These are phyloP conservation scores for Fabrea salina DNA, from an alignment of 169 alveolate species.

Conservation along the genomic window DNA sequence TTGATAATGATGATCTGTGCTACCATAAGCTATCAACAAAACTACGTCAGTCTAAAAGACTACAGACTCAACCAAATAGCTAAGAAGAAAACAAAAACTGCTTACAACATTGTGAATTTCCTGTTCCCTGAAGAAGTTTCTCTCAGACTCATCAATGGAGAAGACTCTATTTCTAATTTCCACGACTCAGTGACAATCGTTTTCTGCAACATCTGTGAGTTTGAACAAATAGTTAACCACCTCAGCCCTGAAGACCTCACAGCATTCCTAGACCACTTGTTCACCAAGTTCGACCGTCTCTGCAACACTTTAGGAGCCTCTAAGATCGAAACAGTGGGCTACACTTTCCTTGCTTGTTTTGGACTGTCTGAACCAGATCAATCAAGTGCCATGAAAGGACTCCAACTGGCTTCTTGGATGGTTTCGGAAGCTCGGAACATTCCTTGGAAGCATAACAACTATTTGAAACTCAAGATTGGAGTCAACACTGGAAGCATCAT, in stretches of 20 bases:
- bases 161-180: too few species aligned
- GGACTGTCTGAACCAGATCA: slow-evolving; percentile 61
- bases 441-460: neutral
- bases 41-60: too few species aligned
- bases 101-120: too few species aligned
- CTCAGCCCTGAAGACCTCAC: neutral
- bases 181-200: neutral
- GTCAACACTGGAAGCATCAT: slow-evolving; percentile 93
- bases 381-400: neutral
- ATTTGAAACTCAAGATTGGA: slow-evolving; percentile 86
- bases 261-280: slow-evolving; percentile 70
- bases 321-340: slow-evolving; percentile 86
- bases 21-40: too few species aligned
- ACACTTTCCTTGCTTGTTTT: slow-evolving; percentile 82
- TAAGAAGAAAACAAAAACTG: too few species aligned
- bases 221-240: neutral
- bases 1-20: too few species aligned
- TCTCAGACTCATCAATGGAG: too few species aligned
- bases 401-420: slow-evolving; percentile 9
- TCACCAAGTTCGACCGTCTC: slow-evolving; percentile 69
- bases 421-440: neutral
- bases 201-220: neutral
- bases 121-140: too few species aligned
- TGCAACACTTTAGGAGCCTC: slow-evolving; percentile 63
- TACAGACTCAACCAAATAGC: too few species aligned